phyloP scores from a whole-genome alignment of 495 filamentous ascomycete genomes.

The Penicillium cataractarum region DNA sequence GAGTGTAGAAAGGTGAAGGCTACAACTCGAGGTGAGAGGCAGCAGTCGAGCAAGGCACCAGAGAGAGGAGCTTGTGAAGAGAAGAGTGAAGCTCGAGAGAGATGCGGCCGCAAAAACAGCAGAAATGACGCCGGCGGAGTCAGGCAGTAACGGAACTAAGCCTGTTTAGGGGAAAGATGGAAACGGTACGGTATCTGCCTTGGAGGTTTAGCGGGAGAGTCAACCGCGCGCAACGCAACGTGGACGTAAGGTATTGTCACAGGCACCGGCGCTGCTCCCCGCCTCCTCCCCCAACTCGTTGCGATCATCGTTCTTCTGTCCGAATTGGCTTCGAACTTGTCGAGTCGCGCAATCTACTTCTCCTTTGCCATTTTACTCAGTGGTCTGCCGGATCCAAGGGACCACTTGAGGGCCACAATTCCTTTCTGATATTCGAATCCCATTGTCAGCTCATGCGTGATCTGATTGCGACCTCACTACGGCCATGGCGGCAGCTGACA shows the following conservation, averaged over 20 bases:
- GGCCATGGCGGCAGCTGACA: conserved; percentile 74
- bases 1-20: neutral
- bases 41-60: conserved; percentile 1
- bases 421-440: neutral
- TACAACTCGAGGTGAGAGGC: neutral
- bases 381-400: neutral
- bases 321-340: conserved; percentile 20
- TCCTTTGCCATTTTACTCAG: neutral
- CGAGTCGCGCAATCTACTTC: neutral
- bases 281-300: conserved; percentile 30
- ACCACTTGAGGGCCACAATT: neutral
- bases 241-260: conserved; percentile 42
- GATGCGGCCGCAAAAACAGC: conserved; percentile 9
- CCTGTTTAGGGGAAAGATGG: conserved; percentile 4
- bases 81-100: neutral
- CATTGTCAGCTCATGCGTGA: conserved; percentile 24
- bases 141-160: neutral
- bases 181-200: conserved; percentile 9
- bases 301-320: conserved; percentile 25
- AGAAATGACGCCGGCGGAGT: conserved; percentile 7
- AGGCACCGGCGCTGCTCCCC: conserved; percentile 36
- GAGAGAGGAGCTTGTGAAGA: neutral
- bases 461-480: conserved; percentile 20
- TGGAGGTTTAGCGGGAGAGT: neutral
- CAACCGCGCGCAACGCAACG: conserved; percentile 12